Evolutionary conservation across 805 yeast genomes (phyloP).

Genomic region (Yamadazyma kitorensis): DNA sequence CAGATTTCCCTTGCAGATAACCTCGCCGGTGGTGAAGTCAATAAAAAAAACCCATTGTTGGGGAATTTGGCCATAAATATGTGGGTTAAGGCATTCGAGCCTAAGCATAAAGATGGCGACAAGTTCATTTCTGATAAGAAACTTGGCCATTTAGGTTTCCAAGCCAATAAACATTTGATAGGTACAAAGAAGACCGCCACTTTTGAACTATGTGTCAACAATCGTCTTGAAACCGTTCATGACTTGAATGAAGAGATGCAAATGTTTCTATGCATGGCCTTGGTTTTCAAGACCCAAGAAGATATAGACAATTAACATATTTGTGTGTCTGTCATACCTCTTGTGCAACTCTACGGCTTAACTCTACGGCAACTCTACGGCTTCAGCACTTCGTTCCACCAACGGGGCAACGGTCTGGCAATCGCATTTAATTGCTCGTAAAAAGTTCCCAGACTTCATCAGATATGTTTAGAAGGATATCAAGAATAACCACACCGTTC

Average conservation of each 20-base stretch:
- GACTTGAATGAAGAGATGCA: not conserved
- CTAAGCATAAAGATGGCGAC: not conserved
- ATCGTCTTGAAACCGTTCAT: not conserved
- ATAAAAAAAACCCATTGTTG: not conserved
- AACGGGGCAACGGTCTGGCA: too few relatives aligned
- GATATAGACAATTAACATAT: too few relatives aligned
- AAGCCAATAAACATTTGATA: not conserved
- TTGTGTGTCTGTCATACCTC: too few relatives aligned
- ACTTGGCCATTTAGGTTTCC: not conserved
- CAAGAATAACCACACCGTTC: constrained; percentile 25
- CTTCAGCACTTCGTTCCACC: too few relatives aligned
- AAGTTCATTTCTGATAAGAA: not conserved
- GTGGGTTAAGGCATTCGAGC: not conserved
- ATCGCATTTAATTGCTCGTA: too few relatives aligned
- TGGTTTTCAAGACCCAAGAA: too few relatives aligned
- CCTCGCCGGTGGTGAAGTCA: not conserved
- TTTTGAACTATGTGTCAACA: not conserved
- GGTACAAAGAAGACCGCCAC: not conserved
- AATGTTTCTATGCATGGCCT: constrained; percentile 1
- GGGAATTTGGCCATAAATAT: not conserved
- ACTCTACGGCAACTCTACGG: too few relatives aligned
- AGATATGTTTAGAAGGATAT: constrained; percentile 30
- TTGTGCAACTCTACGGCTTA: too few relatives aligned
- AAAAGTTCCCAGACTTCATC: too few relatives aligned
- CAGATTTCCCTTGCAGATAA: not conserved